Base-by-base conservation (phyloP, 2,329 filamentous ascomycete genomes). In the Ilyonectria robusta region DNA sequence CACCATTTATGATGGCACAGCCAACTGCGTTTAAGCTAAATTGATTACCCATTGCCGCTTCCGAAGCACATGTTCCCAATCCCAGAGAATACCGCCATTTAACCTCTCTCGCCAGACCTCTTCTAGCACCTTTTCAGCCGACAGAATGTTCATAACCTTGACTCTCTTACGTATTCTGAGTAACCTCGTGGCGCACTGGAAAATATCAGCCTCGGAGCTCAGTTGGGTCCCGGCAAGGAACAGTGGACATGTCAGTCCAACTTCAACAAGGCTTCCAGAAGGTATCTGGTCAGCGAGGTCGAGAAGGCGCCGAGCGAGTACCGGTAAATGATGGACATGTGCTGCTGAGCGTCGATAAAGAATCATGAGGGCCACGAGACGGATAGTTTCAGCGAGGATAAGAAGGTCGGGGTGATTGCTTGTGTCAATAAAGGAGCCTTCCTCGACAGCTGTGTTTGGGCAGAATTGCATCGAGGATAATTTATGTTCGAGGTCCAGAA, bases 301-400 rank as follows among this genome's bases (percentile, higher is more conserved):
- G 11, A 67, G 48, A 6, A 64, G 33, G 10, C 59, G 60, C 13
- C 19, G 40, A 9, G 60, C 19, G 7, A 35, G 53, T 7, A 21
- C 37, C 4, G 33, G 23, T 4, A 50, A 23, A 17, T 35, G 61
- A 2, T 33, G 23, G 5, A 5, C 13, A 10, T 64, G 54, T 15
- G 55, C 19, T 46, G 35, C 11, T 1, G 47, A 61, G 19, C 65
- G 50, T 11, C 65, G 48, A 42, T 67, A 67, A 8, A 67, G 56
- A n/a, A 67, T 61, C 29, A 67, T 67, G 10, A 67, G 60, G 3
- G 65, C 60, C 2, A 48, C 59, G 2, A 67, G 50, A 9, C 60
- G 60, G 10, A 64, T 46, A 5, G 48, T 57, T 47, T 67, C 60
- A 2, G 65, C 65, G 3, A 67, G 54, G 3, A 46, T 17, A 7